Evolutionary conservation across 768 basidiomycete species (phyloP).

Genomic region (Hericium coralloides): DNA sequence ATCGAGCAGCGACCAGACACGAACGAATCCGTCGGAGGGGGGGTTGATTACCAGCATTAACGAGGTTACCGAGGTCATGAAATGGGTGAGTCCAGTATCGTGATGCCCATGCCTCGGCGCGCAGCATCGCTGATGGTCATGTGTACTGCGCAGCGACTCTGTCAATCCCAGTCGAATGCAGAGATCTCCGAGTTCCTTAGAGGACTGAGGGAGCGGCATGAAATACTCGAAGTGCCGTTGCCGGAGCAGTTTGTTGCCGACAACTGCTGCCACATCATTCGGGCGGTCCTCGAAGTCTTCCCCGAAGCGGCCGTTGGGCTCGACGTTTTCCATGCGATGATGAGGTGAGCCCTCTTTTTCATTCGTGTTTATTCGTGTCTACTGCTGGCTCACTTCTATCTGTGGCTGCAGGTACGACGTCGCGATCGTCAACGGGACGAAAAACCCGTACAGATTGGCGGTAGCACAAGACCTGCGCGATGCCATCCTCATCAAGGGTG

Average conservation of each 20-base stretch:
- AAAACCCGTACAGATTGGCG: neutral
- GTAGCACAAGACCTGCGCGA: neutral
- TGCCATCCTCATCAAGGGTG: neutral
- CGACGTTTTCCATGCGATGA: neutral
- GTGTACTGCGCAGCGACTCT: neutral
- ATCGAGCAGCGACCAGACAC: neutral
- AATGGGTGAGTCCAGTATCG: conserved; percentile 8
- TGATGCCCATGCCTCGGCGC: neutral
- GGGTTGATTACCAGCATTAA: conserved; percentile 11
- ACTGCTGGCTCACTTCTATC: neutral
- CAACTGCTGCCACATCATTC: conserved; percentile 16
- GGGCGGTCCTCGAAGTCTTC: conserved; percentile 4
- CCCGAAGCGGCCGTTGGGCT: neutral
- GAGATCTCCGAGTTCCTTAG: neutral
- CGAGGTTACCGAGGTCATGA: conserved; percentile 11
- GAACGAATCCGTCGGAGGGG: conserved; percentile 2
- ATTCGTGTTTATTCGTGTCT: neutral
- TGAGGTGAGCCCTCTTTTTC: neutral
- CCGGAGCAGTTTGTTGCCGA: conserved; percentile 13
- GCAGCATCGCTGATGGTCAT: neutral
- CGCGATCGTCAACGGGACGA: neutral
- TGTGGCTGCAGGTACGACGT: neutral
- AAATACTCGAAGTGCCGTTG: conserved; percentile 2
- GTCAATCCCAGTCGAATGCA: neutral
- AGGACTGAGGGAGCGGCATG: neutral